A percentile compares a stretch with the other conserved stretches of the same genome.
Conservation (phyloP, 371 early-diverging fungal genomes). For the Haplosporangium sp. region DNA sequence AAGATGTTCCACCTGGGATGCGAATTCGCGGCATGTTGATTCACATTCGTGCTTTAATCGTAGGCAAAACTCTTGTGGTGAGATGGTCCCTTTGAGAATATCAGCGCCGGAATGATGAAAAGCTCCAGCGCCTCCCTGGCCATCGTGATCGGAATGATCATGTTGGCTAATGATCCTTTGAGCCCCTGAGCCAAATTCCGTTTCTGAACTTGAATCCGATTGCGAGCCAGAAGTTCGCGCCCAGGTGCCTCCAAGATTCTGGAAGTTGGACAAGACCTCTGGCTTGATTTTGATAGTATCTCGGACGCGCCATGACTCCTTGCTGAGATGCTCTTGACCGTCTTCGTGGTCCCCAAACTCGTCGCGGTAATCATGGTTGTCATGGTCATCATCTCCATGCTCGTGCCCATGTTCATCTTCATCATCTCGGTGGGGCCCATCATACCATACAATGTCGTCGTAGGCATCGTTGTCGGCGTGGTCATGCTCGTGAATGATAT, state of each 20-base stretch:
- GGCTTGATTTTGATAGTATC: neutral
- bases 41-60: constrained; percentile 50
- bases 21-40: constrained; percentile 37
- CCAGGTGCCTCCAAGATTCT: neutral
- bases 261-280: constrained; percentile 10
- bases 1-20: constrained; percentile 14
- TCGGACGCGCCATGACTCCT: neutral
- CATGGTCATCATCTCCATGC: constrained; percentile 11
- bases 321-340: constrained; percentile 8
- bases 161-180: neutral
- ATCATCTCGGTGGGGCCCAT: constrained; percentile 46
- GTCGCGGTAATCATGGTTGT: constrained; percentile 17
- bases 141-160: constrained; percentile 3
- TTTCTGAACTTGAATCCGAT: neutral
- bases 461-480: constrained; percentile 45
- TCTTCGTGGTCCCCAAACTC: constrained; percentile 12
- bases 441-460: constrained; percentile 48
- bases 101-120: constrained; percentile 37
- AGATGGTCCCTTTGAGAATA: constrained; percentile 13
- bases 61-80: constrained; percentile 30
- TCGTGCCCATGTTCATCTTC: constrained; percentile 39
- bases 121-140: neutral
- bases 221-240: neutral
- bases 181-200: neutral
- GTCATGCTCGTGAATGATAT: constrained; percentile 41